Percentiles rank a stretch among this genome's conserved stretches.
Evolutionary conservation across 306 rosid species (phyloP).

Genomic region (Prunus armeniaca): DNA sequence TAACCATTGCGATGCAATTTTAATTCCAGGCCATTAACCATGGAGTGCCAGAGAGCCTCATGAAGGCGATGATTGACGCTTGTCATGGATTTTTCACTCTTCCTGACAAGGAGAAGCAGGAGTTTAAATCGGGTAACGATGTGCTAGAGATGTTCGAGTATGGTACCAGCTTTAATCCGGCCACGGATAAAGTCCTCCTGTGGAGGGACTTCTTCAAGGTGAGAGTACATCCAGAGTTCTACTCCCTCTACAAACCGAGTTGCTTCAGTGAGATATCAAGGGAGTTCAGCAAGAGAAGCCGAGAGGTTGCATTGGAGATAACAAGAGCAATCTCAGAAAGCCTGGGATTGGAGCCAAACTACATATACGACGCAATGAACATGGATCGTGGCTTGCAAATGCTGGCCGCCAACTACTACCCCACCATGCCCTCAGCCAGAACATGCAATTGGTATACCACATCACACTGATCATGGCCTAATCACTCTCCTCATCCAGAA

Average conservation of each 20-base stretch:
- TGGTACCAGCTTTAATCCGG: slow-evolving; percentile 42
- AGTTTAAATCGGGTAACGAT: slow-evolving; percentile 28
- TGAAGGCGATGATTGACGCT: slow-evolving; percentile 31
- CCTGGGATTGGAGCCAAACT: slow-evolving; percentile 23
- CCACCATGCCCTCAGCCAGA: slow-evolving; percentile 35
- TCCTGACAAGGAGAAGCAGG: slow-evolving; percentile 36
- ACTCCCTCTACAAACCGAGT: slow-evolving; percentile 45
- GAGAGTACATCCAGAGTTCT: slow-evolving; percentile 29
- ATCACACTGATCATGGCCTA: slow-evolving; percentile 26
- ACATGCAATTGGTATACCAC: slow-evolving; percentile 22
- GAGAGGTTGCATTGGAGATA: slow-evolving; percentile 12
- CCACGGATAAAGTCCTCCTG: slow-evolving; percentile 32
- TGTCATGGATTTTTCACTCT: slow-evolving; percentile 33
- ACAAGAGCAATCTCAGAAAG: slow-evolving; percentile 18
- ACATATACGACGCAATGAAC: slow-evolving; percentile 19
- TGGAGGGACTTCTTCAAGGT: slow-evolving; percentile 57
- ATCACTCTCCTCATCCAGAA: slow-evolving; percentile 18
- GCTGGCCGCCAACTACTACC: slow-evolving; percentile 17
- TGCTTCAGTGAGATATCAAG: slow-evolving; percentile 29
- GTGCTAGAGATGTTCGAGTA: slow-evolving; percentile 32
- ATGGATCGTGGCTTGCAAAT: slow-evolving; percentile 18
- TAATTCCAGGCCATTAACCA: slow-evolving; percentile 38
- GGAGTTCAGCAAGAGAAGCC: not conserved
- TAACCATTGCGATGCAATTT: not conserved
- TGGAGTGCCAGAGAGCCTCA: slow-evolving; percentile 38